phyloP scores from a whole-genome alignment of 352 stramenopile genomes.

The Thraustochytrium sp. region DNA sequence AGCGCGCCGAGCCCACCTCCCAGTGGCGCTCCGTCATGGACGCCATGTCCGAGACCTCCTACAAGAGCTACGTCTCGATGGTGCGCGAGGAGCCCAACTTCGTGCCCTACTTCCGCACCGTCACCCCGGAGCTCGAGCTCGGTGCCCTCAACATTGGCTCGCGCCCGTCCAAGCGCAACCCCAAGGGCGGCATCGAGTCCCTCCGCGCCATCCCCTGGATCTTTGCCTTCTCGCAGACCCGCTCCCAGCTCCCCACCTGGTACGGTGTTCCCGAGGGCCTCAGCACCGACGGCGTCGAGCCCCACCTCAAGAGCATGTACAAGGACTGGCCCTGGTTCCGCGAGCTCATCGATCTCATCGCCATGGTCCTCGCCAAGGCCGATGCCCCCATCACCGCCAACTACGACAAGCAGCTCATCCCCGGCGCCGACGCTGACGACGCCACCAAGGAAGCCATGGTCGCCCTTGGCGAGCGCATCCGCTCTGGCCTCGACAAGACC shows the following conservation, averaged over 20 bases:
- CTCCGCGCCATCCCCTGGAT: slow-evolving; percentile 76
- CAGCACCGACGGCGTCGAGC: slow-evolving; percentile 28
- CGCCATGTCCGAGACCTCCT: slow-evolving; percentile 58
- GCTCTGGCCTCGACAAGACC: slow-evolving; percentile 58
- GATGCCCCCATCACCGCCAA: slow-evolving; percentile 69
- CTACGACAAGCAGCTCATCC: slow-evolving; percentile 67
- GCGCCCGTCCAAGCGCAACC: slow-evolving; percentile 69
- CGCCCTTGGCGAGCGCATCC: slow-evolving; percentile 59
- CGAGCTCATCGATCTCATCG: slow-evolving; percentile 72
- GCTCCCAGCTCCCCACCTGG: slow-evolving; percentile 70
- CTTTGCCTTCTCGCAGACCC: slow-evolving; percentile 75
- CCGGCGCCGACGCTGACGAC: slow-evolving; percentile 49
- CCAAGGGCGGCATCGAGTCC: slow-evolving; percentile 70
- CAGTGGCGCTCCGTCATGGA: slow-evolving; percentile 66
- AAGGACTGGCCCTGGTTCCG: slow-evolving; percentile 72
- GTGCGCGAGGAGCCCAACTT: slow-evolving; percentile 68
- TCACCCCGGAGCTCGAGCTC: slow-evolving; percentile 72
- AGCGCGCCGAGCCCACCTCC: background rate
- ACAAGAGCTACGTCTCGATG: slow-evolving; percentile 63
- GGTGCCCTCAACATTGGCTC: slow-evolving; percentile 70
- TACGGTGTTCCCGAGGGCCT: slow-evolving; percentile 68
- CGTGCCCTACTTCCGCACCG: slow-evolving; percentile 73
- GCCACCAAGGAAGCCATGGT: slow-evolving; percentile 52
- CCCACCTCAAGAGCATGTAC: slow-evolving; percentile 63
- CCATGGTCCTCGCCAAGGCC: slow-evolving; percentile 73